Conservation (phyloP, 257 asterid genomes). For the Sherardia arvensis region DNA sequence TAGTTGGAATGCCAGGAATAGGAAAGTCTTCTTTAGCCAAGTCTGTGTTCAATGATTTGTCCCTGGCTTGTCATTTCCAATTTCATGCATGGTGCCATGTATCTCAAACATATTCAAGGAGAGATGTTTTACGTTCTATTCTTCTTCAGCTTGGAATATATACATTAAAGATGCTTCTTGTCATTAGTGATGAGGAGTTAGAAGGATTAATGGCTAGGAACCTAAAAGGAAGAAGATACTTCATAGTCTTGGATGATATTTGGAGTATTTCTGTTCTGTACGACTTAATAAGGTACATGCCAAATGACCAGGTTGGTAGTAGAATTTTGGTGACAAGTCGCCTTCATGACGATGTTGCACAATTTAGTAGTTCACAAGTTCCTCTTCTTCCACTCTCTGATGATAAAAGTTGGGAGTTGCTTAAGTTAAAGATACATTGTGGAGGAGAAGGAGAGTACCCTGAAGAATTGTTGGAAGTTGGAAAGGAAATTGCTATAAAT, state of each 20-base stretch:
- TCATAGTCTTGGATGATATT: slow-evolving; percentile 10
- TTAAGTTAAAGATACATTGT: not conserved
- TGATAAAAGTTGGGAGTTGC: not conserved
- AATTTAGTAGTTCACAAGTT: not conserved
- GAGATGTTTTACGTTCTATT: not conserved
- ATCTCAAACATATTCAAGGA: not conserved
- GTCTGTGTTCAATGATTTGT: not conserved
- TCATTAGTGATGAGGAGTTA: not conserved
- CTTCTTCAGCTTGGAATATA: not conserved
- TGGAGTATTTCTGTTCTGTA: not conserved
- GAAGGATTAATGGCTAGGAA: not conserved
- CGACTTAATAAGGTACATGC: not conserved
- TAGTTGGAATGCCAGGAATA: not conserved
- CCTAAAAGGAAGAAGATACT: not conserved
- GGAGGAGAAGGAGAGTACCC: not conserved
- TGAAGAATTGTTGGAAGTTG: not conserved
- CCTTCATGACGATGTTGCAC: not conserved
- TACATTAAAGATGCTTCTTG: not conserved
- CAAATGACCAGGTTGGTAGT: not conserved
- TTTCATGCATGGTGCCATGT: not conserved
- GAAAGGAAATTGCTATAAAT: not conserved
- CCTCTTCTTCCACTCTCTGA: not conserved
- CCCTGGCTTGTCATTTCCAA: not conserved
- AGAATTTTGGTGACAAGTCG: slow-evolving; percentile 8
- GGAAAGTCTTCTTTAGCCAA: not conserved